Base-by-base conservation (phyloP, 139 green algal genomes). In the Asterochloris erici region DNA sequence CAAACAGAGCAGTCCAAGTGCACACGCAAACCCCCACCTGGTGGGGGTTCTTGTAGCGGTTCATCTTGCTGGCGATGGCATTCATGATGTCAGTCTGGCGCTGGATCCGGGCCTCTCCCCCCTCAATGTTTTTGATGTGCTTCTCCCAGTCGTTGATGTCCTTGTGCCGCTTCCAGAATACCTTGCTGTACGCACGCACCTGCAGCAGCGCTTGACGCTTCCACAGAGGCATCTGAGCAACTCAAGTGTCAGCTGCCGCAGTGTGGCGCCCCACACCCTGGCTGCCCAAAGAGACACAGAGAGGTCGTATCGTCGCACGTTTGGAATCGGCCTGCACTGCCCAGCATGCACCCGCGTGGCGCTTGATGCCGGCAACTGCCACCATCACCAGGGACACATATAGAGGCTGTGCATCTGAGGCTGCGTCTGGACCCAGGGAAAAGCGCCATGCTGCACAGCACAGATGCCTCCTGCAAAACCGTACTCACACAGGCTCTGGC, bases 41-140 rank as follows among this genome's bases (percentile, higher is more conserved):
- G 97, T 95, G 99, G 24, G 97, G 97, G 92, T 99, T 99, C 61
- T 90, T 90, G 92, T 99, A 99, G 66, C 89, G 85, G 61, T 93
- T 93, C 84, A 99, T 89, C 93, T 99, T 99, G 82, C 84, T 83
- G 14, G 87, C 89, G 24, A 99, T 94, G 15, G 93, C 92, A 69
- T 91, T 85, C 93, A 97, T 95, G 86, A 97, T 97, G 82, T 94
- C 94, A 24, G 89, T 77, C 82, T 94, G 87, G 17, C 91, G 86
- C 89, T 95, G 90, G 74, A 98, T 96, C 86, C 95, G 94, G 85
- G 92, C 86, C 90, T 98, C 95, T 28, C 96, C 97, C 0, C 91
- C 88, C 90, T 99, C 97, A 70, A 99, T 98, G 84, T 96, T 97
- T 87, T 98, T 98, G 68, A 98, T 94, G 38, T 94, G 92, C 47